These are phyloP conservation scores for Parachaetomium inaequale DNA, from an alignment of 495 filamentous ascomycete genomes.

Conservation along the genomic window DNA sequence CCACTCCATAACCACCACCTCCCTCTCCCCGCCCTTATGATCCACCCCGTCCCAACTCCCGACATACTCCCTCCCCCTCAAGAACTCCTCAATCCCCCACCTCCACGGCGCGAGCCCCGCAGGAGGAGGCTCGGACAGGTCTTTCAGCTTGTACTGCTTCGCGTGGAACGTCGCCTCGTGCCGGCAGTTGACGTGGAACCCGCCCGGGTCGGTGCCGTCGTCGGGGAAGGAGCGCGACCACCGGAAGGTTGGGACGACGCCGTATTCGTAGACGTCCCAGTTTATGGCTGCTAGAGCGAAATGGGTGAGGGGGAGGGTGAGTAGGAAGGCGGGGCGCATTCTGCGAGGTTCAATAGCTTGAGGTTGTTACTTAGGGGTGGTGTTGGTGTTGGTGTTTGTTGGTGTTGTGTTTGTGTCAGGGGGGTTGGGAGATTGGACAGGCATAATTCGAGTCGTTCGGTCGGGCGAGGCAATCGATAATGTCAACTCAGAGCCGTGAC, in stretches of 20 bases:
- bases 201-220: conserved; percentile 29
- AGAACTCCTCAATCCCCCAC: conserved; percentile 26
- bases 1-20: conserved; percentile 37
- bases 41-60: conserved; percentile 38
- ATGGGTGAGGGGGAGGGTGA: conserved; percentile 6
- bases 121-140: conserved; percentile 23
- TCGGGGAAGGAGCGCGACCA: conserved; percentile 36
- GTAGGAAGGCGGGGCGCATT: conserved; percentile 12
- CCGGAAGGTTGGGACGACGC: conserved; percentile 32
- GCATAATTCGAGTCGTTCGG: no score
- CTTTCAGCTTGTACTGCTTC: conserved; percentile 31
- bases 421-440: not conserved
- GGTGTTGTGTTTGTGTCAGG: not conserved
- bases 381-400: not conserved
- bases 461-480: not conserved
- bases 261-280: conserved; percentile 35
- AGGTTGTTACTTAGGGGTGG: no score
- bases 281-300: conserved; percentile 23
- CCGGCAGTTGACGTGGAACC: conserved; percentile 32
- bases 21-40: conserved; percentile 31
- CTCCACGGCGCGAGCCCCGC: conserved; percentile 30
- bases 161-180: conserved; percentile 27
- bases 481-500: not conserved
- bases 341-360: no score
- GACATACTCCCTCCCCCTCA: conserved; percentile 22